A percentile compares a stretch with the other conserved stretches of the same genome.
Evolutionary conservation across 768 basidiomycete species (phyloP).

Genomic region (Termitomyces sp.): DNA sequence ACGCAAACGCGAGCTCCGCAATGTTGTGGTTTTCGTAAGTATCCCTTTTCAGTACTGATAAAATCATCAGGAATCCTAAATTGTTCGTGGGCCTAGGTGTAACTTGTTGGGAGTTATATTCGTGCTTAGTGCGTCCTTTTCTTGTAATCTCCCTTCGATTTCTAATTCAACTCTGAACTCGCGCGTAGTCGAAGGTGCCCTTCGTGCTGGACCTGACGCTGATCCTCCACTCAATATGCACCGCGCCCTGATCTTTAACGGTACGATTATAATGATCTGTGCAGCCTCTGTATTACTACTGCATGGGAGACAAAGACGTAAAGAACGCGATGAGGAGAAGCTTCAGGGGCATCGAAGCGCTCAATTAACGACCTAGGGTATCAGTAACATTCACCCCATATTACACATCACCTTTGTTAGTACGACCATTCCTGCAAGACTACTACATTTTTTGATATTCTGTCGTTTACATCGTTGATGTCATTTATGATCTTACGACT

Average conservation of each 20-base stretch:
- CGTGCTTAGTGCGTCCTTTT: slow-evolving; percentile 44
- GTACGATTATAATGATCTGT: slow-evolving; percentile 35
- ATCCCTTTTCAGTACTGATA: neutral
- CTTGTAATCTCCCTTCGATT: neutral
- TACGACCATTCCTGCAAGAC: neutral
- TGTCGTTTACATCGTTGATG: neutral
- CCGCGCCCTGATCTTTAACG: slow-evolving; percentile 62
- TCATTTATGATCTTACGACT: neutral
- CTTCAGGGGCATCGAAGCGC: slow-evolving; percentile 1
- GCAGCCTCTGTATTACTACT: slow-evolving; percentile 42
- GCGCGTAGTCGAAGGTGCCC: slow-evolving; percentile 53
- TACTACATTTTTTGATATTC: neutral
- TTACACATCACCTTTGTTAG: neutral
- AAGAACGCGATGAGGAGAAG: slow-evolving; percentile 56
- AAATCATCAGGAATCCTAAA: neutral
- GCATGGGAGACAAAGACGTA: slow-evolving; percentile 55
- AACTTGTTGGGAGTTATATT: slow-evolving; percentile 61
- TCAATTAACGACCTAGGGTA: neutral
- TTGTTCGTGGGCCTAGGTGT: slow-evolving; percentile 33
- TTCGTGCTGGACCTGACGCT: slow-evolving; percentile 56
- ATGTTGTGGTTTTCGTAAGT: slow-evolving; percentile 71
- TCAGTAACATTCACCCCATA: neutral
- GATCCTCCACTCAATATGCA: slow-evolving; percentile 73
- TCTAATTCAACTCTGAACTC: neutral
- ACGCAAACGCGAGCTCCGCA: slow-evolving; percentile 72